Conservation (phyloP, 495 filamentous ascomycete genomes). For the Xylaria nigripes region DNA sequence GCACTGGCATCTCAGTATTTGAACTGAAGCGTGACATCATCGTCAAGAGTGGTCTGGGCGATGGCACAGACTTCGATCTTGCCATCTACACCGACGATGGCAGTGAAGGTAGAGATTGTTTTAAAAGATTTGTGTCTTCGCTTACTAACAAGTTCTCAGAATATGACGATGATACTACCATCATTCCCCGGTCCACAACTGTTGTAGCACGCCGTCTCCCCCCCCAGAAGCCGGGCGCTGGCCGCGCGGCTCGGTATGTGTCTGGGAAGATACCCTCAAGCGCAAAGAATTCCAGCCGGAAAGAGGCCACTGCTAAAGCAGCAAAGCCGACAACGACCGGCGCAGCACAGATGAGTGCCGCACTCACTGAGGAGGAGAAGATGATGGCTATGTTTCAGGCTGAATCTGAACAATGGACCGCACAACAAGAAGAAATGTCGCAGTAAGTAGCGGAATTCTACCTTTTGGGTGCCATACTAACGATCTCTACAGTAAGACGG, state of each 20-base stretch:
- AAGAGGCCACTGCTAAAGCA: conserved; percentile 50
- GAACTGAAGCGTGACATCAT: conserved; percentile 98
- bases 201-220: conserved; percentile 87
- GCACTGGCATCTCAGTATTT: conserved; percentile 96
- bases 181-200: conserved; percentile 88
- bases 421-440: conserved; percentile 85
- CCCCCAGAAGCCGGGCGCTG: conserved; percentile 68
- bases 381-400: conserved; percentile 83
- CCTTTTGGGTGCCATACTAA: conserved; percentile 29
- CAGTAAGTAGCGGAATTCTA: conserved; percentile 55
- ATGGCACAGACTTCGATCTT: conserved; percentile 95
- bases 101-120: conserved; percentile 64
- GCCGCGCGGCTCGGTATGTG: conserved; percentile 89
- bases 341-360: conserved; percentile 54
- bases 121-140: background rate
- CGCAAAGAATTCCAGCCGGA: conserved; percentile 70
- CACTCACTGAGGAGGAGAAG: conserved; percentile 81
- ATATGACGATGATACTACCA: conserved; percentile 93
- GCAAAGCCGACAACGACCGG: conserved; percentile 49
- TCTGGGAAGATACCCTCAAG: conserved; percentile 92
- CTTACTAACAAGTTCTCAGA: conserved; percentile 45
- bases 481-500: conserved; percentile 39
- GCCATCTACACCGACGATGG: conserved; percentile 85
- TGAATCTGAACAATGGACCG: conserved; percentile 76
- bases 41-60: conserved; percentile 78